Evolutionary conservation across 306 rosid genomes (phyloP).

Genomic region (Cucurbita pepo): DNA sequence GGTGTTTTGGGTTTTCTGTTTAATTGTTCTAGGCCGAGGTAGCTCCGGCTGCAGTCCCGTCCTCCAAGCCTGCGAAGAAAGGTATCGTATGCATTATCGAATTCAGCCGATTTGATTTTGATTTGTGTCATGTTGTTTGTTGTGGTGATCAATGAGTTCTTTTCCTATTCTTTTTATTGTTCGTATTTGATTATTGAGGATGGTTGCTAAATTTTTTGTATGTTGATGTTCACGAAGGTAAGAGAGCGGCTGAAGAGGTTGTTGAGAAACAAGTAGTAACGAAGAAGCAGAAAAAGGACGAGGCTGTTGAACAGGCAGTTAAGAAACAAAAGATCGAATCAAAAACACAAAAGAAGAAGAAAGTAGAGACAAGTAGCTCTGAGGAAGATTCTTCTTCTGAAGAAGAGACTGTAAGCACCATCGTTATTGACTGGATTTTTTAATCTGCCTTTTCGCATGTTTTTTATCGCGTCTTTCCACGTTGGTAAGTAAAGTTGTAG

Average conservation of each 20-base stretch:
- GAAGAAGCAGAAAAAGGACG: conserved; percentile 59
- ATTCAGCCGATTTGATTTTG: background rate
- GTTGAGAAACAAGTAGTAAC: conserved; percentile 32
- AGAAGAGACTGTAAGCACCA: conserved; percentile 34
- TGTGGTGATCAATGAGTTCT: background rate
- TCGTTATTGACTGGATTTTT: background rate
- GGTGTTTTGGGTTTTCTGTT: background rate
- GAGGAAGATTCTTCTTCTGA: conserved; percentile 38
- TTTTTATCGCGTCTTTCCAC: background rate
- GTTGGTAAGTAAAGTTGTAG: background rate
- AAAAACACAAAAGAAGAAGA: conserved; percentile 29
- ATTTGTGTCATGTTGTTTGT: background rate
- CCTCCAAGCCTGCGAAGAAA: conserved; percentile 41
- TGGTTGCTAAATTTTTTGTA: background rate
- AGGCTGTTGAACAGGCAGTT: conserved; percentile 22
- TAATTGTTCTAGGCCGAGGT: conserved; percentile 37
- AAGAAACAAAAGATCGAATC: conserved; percentile 37
- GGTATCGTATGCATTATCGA: conserved; percentile 14
- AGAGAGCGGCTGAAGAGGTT: conserved; percentile 51
- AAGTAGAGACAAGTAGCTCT: conserved; percentile 33
- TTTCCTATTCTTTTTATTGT: no score
- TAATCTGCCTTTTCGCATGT: background rate
- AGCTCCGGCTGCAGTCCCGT: conserved; percentile 34
- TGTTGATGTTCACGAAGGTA: conserved; percentile 18
- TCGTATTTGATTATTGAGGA: background rate